A percentile compares a stretch with the other conserved stretches of the same genome.
Conservation (phyloP, 306 rosid genomes). For the Dalbergia oliveri region DNA sequence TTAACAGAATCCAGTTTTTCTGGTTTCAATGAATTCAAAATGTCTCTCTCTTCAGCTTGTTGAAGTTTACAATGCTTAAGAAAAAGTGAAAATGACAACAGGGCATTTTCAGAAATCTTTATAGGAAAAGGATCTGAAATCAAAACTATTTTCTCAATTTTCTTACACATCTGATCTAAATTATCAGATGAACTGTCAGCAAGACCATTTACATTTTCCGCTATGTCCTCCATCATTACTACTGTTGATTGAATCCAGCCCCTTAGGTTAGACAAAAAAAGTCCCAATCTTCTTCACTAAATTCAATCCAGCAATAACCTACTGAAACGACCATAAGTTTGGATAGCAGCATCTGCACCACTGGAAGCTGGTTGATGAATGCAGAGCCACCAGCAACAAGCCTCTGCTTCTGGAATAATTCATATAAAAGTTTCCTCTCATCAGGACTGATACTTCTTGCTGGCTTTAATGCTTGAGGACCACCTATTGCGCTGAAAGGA, state of each 20-base stretch:
- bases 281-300: slow-evolving; percentile 91
- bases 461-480: slow-evolving; percentile 60
- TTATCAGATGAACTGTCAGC: slow-evolving; percentile 52
- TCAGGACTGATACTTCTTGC: slow-evolving; percentile 65
- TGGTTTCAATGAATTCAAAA: slow-evolving; percentile 49
- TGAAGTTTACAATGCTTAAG: slow-evolving; percentile 59
- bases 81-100: slow-evolving; percentile 76
- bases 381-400: slow-evolving; percentile 64
- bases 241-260: slow-evolving; percentile 86
- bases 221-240: slow-evolving; percentile 85
- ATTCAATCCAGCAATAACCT: slow-evolving; percentile 90
- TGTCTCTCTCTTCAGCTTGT: slow-evolving; percentile 59
- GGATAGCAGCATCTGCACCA: slow-evolving; percentile 83
- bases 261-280: slow-evolving; percentile 71
- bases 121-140: slow-evolving; percentile 70
- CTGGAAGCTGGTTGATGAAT: slow-evolving; percentile 67
- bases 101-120: slow-evolving; percentile 83
- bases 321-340: slow-evolving; percentile 80
- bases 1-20: slow-evolving; percentile 73
- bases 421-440: slow-evolving; percentile 74
- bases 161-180: slow-evolving; percentile 48
- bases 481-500: slow-evolving; percentile 69
- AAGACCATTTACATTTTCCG: slow-evolving; percentile 78
- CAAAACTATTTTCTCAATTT: slow-evolving; percentile 61
- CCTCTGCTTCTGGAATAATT: slow-evolving; percentile 85